Conservation (phyloP, 768 basidiomycete genomes). For the Pisolithus albus region DNA sequence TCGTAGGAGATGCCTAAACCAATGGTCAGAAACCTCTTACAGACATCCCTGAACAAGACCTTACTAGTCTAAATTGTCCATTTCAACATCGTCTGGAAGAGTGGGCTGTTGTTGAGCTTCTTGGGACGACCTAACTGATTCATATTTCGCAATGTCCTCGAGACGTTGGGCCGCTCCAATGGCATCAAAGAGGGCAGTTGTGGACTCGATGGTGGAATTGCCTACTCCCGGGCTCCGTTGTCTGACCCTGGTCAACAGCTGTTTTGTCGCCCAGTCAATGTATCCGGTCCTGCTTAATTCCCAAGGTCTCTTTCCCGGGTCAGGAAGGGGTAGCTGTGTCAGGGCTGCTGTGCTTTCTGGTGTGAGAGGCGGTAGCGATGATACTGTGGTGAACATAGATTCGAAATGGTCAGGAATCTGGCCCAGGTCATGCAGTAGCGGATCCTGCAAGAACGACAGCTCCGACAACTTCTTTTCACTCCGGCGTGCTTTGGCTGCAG, state of each 20-base stretch:
- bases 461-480: conserved; percentile 37
- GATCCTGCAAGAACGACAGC: conserved; percentile 40
- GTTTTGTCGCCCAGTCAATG: conserved; percentile 65
- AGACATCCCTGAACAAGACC: no score
- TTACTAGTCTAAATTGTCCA: background rate
- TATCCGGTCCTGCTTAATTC: conserved; percentile 72
- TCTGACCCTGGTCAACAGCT: conserved; percentile 37
- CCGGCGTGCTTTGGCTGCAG: conserved; percentile 40
- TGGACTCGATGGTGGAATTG: conserved; percentile 16
- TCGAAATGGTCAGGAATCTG: conserved; percentile 35
- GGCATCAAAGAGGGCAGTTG: conserved; percentile 13
- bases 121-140: background rate
- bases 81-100: background rate
- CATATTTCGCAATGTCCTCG: conserved; percentile 10
- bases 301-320: conserved; percentile 71
- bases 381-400: conserved; percentile 41
- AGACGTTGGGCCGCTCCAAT: conserved; percentile 17
- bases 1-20: no score
- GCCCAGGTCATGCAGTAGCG: conserved; percentile 33
- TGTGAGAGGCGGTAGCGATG: conserved; percentile 42
- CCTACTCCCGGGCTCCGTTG: conserved; percentile 11
- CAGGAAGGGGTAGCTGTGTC: conserved; percentile 27
- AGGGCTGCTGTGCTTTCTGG: conserved; percentile 33
- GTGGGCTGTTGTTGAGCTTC: background rate
- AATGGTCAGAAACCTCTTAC: no score